phyloP scores from a whole-genome alignment of 495 filamentous ascomycete species.

The Annulohypoxylon bovei region DNA sequence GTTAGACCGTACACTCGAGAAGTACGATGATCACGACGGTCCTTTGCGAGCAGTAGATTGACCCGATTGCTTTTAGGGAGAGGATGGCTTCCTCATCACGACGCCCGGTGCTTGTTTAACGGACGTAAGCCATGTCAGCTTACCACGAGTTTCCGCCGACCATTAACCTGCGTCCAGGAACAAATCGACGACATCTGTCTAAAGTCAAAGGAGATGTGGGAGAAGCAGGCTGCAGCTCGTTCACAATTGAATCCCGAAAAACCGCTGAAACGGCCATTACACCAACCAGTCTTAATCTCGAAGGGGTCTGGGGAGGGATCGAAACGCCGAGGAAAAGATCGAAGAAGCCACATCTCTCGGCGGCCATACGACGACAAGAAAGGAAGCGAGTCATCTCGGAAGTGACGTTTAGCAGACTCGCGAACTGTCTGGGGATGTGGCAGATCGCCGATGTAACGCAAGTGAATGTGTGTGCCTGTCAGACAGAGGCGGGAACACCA shows the following conservation, averaged over 20 bases:
- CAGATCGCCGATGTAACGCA: constrained; percentile 41
- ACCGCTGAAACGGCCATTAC: constrained; percentile 63
- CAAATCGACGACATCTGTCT: constrained; percentile 68
- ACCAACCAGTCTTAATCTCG: constrained; percentile 62
- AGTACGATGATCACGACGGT: constrained; percentile 46
- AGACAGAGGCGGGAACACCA: constrained; percentile 37
- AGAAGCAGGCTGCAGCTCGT: constrained; percentile 64
- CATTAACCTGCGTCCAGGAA: constrained; percentile 56
- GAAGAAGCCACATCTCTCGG: constrained; percentile 43
- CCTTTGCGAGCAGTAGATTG: constrained; percentile 38
- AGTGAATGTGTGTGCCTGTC: constrained; percentile 30
- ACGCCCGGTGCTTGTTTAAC: constrained; percentile 64
- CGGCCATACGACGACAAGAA: constrained; percentile 46
- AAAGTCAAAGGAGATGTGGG: constrained; percentile 66
- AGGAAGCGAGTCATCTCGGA: constrained; percentile 43
- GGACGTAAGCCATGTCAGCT: constrained; percentile 57
- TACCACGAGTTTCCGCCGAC: constrained; percentile 23
- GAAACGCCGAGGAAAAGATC: constrained; percentile 42
- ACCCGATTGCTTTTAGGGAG: constrained; percentile 54
- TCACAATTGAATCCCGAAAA: constrained; percentile 58
- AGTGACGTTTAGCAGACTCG: constrained; percentile 40
- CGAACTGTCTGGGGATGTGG: constrained; percentile 38
- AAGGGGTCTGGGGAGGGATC: constrained; percentile 50
- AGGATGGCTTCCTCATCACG: constrained; percentile 66
- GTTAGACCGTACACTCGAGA: constrained; percentile 64